These are phyloP conservation scores for Cercospora zeae-maydis DNA, from an alignment of 2,329 filamentous ascomycete species.

Conservation along the genomic window DNA sequence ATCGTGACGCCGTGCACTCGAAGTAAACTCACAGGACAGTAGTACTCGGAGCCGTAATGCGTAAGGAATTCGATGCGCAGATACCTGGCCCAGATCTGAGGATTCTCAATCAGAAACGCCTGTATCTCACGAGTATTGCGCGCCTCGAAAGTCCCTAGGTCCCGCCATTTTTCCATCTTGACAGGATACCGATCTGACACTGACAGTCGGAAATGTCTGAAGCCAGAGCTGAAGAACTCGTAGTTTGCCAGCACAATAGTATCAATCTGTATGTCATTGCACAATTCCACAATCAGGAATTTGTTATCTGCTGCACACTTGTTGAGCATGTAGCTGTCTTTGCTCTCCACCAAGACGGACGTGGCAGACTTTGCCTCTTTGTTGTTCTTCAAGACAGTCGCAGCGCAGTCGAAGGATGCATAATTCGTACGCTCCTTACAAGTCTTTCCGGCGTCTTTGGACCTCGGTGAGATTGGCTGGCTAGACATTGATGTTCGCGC, in stretches of 20 bases:
- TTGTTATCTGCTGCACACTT: constrained; percentile 85
- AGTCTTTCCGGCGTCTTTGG: constrained; percentile 92
- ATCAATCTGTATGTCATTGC: constrained; percentile 80
- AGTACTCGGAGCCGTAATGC: constrained; percentile 95
- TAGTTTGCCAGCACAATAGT: constrained; percentile 97
- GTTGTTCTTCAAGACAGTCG: constrained; percentile 88
- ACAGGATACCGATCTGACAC: constrained; percentile 94
- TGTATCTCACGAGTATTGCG: constrained; percentile 91
- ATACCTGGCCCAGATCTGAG: constrained; percentile 93
- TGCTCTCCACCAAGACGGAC: constrained; percentile 89
- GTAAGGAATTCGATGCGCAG: constrained; percentile 85
- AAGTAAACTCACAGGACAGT: constrained; percentile 86
- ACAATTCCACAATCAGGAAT: constrained; percentile 90
- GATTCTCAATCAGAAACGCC: constrained; percentile 88
- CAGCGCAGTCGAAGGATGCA: constrained; percentile 94
- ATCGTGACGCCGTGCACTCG: constrained; percentile 90
- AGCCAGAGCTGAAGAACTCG: constrained; percentile 98
- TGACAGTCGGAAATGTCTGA: constrained; percentile 83
- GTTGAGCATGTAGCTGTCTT: constrained; percentile 97
- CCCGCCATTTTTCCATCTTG: constrained; percentile 87
- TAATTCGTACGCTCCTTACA: constrained; percentile 98
- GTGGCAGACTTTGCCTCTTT: constrained; percentile 81
- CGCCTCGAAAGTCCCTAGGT: constrained; percentile 83
- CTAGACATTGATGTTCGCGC: constrained; percentile 3
- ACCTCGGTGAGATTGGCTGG: constrained; percentile 51